A percentile compares a stretch with the other conserved stretches of the same genome.
Conservation (phyloP, 352 stramenopile species). For the Phytophthora megakarya region DNA sequence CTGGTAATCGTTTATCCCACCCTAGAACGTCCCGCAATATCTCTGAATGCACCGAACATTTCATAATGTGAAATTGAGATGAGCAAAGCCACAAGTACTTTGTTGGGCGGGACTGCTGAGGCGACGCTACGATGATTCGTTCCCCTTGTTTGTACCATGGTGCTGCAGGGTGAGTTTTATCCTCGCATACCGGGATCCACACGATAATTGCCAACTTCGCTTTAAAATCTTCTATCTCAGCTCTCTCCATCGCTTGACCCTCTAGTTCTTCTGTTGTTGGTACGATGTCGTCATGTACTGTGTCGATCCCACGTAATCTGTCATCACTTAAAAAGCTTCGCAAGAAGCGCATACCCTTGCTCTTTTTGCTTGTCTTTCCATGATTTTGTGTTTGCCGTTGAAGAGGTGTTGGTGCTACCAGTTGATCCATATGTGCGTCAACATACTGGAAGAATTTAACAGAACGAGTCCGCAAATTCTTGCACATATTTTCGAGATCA, state of each 20-base stretch:
- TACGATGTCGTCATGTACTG: neutral
- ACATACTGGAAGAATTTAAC: slow-evolving; percentile 70
- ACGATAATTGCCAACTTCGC: slow-evolving; percentile 56
- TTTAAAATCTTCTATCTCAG: slow-evolving; percentile 71
- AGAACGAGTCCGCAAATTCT: slow-evolving; percentile 43
- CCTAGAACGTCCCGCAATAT: slow-evolving; percentile 46
- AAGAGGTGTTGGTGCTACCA: slow-evolving; percentile 38
- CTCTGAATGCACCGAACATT: slow-evolving; percentile 46
- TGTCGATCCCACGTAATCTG: slow-evolving; percentile 15
- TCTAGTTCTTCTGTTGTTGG: slow-evolving; percentile 36
- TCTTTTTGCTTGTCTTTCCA: slow-evolving; percentile 50
- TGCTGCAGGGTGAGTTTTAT: slow-evolving; percentile 37
- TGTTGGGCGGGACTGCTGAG: slow-evolving; percentile 41
- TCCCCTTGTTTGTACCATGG: slow-evolving; percentile 50
- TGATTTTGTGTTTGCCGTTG: slow-evolving; percentile 30
- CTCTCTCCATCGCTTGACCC: slow-evolving; percentile 36
- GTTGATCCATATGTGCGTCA: slow-evolving; percentile 60
- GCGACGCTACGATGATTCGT: slow-evolving; percentile 49
- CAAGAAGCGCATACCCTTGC: slow-evolving; percentile 60
- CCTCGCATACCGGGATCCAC: slow-evolving; percentile 62
- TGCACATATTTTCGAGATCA: slow-evolving; percentile 24
- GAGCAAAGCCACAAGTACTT: slow-evolving; percentile 68
- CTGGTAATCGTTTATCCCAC: slow-evolving; percentile 46
- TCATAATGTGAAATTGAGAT: slow-evolving; percentile 67
- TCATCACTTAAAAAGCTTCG: slow-evolving; percentile 54